Base-by-base conservation (phyloP, 2,329 filamentous ascomycete genomes). In the Fusarium ambrosium region DNA sequence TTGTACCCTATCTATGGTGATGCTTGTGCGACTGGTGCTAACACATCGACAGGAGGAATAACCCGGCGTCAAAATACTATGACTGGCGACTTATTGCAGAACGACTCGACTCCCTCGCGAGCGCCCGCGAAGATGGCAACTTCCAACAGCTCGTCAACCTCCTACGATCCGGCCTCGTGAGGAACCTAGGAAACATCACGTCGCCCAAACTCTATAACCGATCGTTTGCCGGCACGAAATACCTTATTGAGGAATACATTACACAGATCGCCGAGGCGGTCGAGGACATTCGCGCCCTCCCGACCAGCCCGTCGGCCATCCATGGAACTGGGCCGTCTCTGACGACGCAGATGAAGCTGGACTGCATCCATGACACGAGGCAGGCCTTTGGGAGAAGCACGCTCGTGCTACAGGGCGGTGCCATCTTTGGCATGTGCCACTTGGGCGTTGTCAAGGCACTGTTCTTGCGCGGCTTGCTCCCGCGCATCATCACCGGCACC, bases 151-250 rank as follows among this genome's bases (percentile, higher is more conserved):
- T 98, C 9, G 91, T 95, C 69, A 95, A 95, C 79, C 88, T 97
- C 20, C 87, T 98, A 43, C 92, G 95, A 29, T 95, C 94, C 16
- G 95, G 91, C 4, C 87, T 93, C 20, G 89, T 97, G 34, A 91
- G 95, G 39, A 98, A 98, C 79, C 86, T 97, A n/a, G 95, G 95
- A 68, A 97, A 97, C 81, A 97, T 98, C 77, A 94, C 94, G 1
- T 90, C 92, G 2, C 91, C 94, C 3, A 92, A 92, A 72, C 87
- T 98, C 1, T 98, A 95, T 85, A 95, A 95, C 78, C 90, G 92
- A 68, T 93, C 94, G 14, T 97, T 97, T 80, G 93, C 93, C 1
- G 95, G 95, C 18, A 98, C 95, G 1, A 98, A 98, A 81, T 90
- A 94, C 63, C 85, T 98, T 58, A 97, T 98, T 71, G 95, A 98